Conservation (phyloP, 2,329 filamentous ascomycete genomes). For the Cercospora berteroae region DNA sequence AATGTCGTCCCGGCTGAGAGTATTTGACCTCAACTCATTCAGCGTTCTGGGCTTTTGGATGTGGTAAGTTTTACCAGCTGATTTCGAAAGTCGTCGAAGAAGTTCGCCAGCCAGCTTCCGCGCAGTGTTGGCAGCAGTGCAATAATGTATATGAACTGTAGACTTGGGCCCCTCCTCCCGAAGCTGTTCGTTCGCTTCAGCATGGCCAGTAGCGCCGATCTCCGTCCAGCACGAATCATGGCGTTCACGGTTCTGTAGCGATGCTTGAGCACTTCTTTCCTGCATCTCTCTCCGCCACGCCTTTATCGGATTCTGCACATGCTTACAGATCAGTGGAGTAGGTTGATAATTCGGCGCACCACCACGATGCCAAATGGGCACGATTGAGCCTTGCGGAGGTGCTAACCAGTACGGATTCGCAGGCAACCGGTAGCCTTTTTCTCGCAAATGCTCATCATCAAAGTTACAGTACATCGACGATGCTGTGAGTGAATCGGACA, state of each 20-base stretch:
- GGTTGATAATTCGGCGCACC: slow-evolving; percentile 14
- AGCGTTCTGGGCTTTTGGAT: background rate
- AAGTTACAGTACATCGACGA: slow-evolving; percentile 13
- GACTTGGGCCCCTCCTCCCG: background rate
- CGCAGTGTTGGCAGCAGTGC: slow-evolving; percentile 8
- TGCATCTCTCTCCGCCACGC: slow-evolving; percentile 9
- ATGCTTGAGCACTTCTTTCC: background rate
- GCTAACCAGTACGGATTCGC: slow-evolving; percentile 15
- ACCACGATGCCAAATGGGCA: slow-evolving; percentile 15
- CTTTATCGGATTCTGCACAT: slow-evolving; percentile 9
- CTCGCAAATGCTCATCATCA: slow-evolving; percentile 10
- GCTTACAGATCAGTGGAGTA: slow-evolving; percentile 4
- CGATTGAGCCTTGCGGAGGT: slow-evolving; percentile 10
- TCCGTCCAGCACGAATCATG: background rate
- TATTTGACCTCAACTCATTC: background rate
- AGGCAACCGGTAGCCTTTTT: slow-evolving; percentile 6
- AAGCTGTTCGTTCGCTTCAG: background rate
- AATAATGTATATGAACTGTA: slow-evolving; percentile 6
- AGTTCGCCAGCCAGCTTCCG: slow-evolving; percentile 8
- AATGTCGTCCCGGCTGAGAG: background rate
- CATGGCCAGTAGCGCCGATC: background rate
- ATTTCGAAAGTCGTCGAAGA: background rate
- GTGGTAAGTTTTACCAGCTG: background rate
- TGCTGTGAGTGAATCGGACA: slow-evolving; percentile 9
- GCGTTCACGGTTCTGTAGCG: background rate